Evolutionary conservation across 2,329 filamentous ascomycete genomes (phyloP), one percentile per base, ranked within the genome.

Genomic region (Pseudogymnoascus sp.): DNA sequence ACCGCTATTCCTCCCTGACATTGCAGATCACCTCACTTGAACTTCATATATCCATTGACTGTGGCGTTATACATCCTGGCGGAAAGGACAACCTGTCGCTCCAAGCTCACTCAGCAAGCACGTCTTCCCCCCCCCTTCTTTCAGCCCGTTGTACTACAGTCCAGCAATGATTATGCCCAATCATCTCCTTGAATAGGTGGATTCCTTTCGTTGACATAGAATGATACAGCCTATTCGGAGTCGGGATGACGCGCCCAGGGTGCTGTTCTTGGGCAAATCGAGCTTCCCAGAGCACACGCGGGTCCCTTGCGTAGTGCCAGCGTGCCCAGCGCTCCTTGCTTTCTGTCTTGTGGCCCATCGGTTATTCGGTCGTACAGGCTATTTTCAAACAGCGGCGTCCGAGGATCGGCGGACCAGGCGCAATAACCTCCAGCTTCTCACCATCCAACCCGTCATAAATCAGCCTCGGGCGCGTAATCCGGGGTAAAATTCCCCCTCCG

Each of bases 71-170:
- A 4, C 6, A 56, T 33, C 50, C 26, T 56, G 17, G 50, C 11
- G 46, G 4, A n/a, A 29, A n/a, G 26, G 26, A 33, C 26, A 19
- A 19, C 19, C 31, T n/a, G 21, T 26, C 50, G 1, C 50, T 19
- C 17, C 50, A 33, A n/a, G n/a, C n/a, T 56, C 46, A 53, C 46
- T 29, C n/a, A 56, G 50, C 50, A 56, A 56, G 50, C 50, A 33
- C 26, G 50, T 15, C 50, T 21, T 33, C 17, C 13, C 10, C 19
- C n/a, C 23, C 46, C 50, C 50, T 56, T 56, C 50, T 33, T 56
- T 56, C 26, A 33, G 50, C 50, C 26, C 50, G 13, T 33, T 56
- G 50, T 56, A 19, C n/a, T 19, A 56, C 50, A 33, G 4, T 33
- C 26, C 23, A 53, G 46, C 23, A 9, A 17, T 29, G 23, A 29